phyloP scores from a whole-genome alignment of 1,284 basidiomycete species.

The Microbotryum lychnidis-dioicae region DNA sequence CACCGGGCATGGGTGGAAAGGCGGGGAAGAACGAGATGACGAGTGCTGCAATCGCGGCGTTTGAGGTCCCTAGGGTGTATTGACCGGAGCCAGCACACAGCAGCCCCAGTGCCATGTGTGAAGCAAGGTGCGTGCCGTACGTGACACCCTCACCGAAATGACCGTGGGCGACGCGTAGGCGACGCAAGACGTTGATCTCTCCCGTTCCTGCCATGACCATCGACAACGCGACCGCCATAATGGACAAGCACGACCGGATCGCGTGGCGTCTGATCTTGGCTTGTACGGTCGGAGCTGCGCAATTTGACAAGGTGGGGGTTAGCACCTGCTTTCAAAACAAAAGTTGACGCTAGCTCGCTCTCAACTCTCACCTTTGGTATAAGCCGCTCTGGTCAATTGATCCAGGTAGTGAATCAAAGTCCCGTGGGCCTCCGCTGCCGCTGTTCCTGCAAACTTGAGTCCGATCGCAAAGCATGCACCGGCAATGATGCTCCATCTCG shows the following conservation, averaged over 20 bases:
- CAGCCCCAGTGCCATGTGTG: constrained; percentile 82
- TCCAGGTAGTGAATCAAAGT: constrained; percentile 75
- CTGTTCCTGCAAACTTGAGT: constrained; percentile 88
- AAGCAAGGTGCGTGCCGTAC: constrained; percentile 85
- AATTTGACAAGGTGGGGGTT: background rate
- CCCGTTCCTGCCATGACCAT: constrained; percentile 96
- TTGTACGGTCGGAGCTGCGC: constrained; percentile 64
- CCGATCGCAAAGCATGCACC: constrained; percentile 87
- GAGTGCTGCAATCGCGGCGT: constrained; percentile 83
- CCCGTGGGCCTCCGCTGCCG: constrained; percentile 72
- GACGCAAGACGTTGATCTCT: constrained; percentile 77
- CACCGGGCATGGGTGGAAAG: constrained; percentile 65
- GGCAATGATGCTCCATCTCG: constrained; percentile 78
- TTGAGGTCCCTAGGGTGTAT: constrained; percentile 83
- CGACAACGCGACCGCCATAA: constrained; percentile 73
- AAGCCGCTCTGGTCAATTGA: constrained; percentile 50
- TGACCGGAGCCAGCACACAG: constrained; percentile 90
- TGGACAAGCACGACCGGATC: constrained; percentile 77
- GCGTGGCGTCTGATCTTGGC: constrained; percentile 74
- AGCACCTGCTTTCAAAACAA: background rate
- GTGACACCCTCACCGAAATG: constrained; percentile 67
- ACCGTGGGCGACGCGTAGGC: constrained; percentile 86
- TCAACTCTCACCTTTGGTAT: constrained; percentile 38
- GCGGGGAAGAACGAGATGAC: constrained; percentile 84
- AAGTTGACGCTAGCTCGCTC: background rate